Base-by-base conservation (phyloP, 2,329 filamentous ascomycete species). In the Colletotrichum godetiae region DNA sequence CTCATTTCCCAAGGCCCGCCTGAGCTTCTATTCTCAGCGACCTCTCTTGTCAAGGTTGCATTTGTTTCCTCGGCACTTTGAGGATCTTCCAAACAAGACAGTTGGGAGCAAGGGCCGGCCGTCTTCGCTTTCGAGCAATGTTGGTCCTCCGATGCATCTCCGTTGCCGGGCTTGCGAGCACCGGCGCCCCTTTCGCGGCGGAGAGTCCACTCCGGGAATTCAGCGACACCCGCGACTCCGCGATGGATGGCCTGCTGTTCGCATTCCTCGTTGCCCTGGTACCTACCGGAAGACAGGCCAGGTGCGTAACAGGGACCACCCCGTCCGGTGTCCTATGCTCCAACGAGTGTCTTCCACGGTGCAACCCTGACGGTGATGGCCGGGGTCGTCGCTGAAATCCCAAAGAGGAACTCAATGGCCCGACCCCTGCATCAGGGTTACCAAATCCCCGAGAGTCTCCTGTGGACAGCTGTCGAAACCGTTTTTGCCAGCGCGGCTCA, bases 301-400 rank as follows among this genome's bases (percentile, higher is more conserved):
- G 35, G 27, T 15, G 59, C 15, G 60, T 29, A 13, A 11, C 59
- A 65, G 60, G 70, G 70, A 19, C n/a, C 22, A 35, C 66, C 65
- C 59, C 22, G 31, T 37, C 57, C 55, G 46, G 55, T 61, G 31
- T 59, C 37, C 31, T 37, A 29, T 57, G 57, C 69, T 42, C 42
- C 60, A 56, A 60, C 53, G 46, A 46, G 33, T 52, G 58, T 52
- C 29, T 60, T 72, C n/a, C 66, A 72, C 66, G 65, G 67, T 70
- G 67, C 67, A 65, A 73, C 70, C 70, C 67, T 70, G 60, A 73
- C 70, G 70, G 70, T 73, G 46, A 56, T 61, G 42, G 35, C 55
- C 35, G 49, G 70, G 46, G 55, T 69, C 27, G 29, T 64, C 24
- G 65, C 53, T 56, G 19, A 31, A 29, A 11, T 56, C 55, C 59